A percentile compares a stretch with the other conserved stretches of the same genome.
Conservation (phyloP, 1,284 basidiomycete genomes). For the Malassezia caprae region DNA sequence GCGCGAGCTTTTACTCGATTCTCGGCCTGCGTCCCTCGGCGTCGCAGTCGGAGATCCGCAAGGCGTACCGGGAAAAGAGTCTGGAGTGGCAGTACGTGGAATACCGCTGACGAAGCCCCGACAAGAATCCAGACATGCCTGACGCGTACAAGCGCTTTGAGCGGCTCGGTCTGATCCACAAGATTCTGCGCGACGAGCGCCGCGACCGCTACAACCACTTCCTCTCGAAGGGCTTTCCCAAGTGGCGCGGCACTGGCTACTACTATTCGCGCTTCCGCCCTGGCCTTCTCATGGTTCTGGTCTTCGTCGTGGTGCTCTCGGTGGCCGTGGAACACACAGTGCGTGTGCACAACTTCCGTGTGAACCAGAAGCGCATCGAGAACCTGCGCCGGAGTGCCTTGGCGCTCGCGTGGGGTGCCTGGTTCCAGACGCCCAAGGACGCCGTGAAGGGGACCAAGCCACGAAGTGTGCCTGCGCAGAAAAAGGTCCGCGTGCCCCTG, state of each 20-base stretch:
- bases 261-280: constrained; percentile 42
- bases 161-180: constrained; percentile 39
- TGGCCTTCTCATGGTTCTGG: constrained; percentile 25
- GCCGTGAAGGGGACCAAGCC: constrained; percentile 3
- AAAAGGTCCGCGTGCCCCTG: constrained; percentile 40
- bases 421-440: constrained; percentile 23
- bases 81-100: constrained; percentile 34
- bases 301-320: constrained; percentile 25
- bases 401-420: constrained; percentile 34
- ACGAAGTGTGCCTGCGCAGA: constrained; percentile 19
- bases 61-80: constrained; percentile 39
- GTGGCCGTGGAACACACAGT: constrained; percentile 23
- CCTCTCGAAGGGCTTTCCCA: constrained; percentile 40
- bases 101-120: constrained; percentile 22
- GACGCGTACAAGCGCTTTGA: constrained; percentile 40
- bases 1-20: constrained; percentile 39
- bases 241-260: constrained; percentile 41
- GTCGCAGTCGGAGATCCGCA: constrained; percentile 26
- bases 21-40: constrained; percentile 27
- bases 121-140: constrained; percentile 31
- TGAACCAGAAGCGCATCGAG: constrained; percentile 26
- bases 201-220: constrained; percentile 46
- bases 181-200: constrained; percentile 41
- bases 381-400: constrained; percentile 26
- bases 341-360: constrained; percentile 21